A percentile compares a stretch with the other conserved stretches of the same genome.
Evolutionary conservation across 2,329 filamentous ascomycete species (phyloP).

Genomic region (Pseudocercospora fijiensis): DNA sequence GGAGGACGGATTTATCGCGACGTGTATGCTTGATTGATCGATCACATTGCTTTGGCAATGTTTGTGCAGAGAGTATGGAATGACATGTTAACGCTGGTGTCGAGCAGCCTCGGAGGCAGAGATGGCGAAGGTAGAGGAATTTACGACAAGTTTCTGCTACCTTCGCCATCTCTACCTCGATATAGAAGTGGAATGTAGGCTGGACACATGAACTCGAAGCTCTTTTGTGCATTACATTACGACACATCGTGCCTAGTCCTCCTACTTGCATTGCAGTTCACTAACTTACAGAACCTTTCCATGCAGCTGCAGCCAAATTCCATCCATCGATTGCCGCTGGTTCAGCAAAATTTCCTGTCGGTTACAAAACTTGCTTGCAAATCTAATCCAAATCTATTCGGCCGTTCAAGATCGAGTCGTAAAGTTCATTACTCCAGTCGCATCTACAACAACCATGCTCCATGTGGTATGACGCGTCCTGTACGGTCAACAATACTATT

Average conservation of each 20-base stretch:
- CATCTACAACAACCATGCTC: conserved; percentile 1
- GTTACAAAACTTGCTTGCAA: background rate
- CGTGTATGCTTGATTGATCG: no score
- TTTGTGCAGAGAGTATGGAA: no score
- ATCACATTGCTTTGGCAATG: no score
- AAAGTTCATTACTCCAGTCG: background rate
- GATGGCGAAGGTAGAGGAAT: no score
- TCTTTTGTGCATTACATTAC: background rate
- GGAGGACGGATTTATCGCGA: no score
- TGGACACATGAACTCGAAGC: background rate
- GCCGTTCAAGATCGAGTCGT: background rate
- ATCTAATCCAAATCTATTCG: conserved; percentile 5
- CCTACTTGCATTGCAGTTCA: background rate
- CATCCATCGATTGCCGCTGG: background rate
- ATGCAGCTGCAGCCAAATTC: background rate
- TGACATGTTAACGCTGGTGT: no score
- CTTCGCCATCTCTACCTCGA: no score
- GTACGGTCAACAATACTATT: conserved; percentile 22
- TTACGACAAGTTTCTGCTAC: no score
- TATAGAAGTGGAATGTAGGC: background rate
- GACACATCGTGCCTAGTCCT: background rate
- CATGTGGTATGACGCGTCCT: background rate
- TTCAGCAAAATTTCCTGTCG: background rate
- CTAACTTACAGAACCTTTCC: background rate
- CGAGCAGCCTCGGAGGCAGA: no score